Percentiles rank a stretch among this genome's conserved stretches.
phyloP scores from a whole-genome alignment of 106 monocot species.

The Allium sativum region DNA sequence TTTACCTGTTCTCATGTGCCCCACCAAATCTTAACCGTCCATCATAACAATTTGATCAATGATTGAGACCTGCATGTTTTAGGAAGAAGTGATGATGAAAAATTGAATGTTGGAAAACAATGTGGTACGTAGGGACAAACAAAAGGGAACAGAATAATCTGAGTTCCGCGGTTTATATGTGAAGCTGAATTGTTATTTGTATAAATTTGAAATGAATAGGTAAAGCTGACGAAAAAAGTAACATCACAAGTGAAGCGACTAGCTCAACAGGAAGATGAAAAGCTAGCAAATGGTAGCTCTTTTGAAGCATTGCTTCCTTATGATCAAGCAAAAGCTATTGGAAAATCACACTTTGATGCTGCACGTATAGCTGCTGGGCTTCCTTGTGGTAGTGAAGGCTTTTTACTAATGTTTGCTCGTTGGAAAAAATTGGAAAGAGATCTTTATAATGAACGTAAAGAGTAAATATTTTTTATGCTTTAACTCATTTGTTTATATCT shows the following conservation, averaged over 20 bases:
- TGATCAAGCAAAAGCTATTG: slow-evolving; percentile 90
- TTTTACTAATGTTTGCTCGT: slow-evolving; percentile 96
- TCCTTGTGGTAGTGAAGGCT: slow-evolving; percentile 95
- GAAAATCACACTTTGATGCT: slow-evolving; percentile 82
- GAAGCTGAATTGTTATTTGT: too few relatives aligned
- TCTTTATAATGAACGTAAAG: slow-evolving; percentile 89
- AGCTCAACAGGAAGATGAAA: slow-evolving; percentile 82
- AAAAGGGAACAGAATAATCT: too few relatives aligned
- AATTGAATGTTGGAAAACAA: too few relatives aligned
- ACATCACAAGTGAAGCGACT: slow-evolving; percentile 91
- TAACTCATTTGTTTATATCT: neutral
- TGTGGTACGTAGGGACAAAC: too few relatives aligned
- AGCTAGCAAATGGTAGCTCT: slow-evolving; percentile 54
- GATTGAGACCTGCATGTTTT: too few relatives aligned
- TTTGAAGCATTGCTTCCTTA: slow-evolving; percentile 59
- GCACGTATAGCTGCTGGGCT: slow-evolving; percentile 95
- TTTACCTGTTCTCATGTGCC: too few relatives aligned
- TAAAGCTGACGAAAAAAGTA: slow-evolving; percentile 68
- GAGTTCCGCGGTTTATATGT: too few relatives aligned
- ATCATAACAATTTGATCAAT: too few relatives aligned
- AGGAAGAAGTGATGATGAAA: too few relatives aligned
- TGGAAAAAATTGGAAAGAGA: slow-evolving; percentile 98
- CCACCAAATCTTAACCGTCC: too few relatives aligned
- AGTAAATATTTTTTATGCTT: slow-evolving; percentile 31
- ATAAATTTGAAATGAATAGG: slow-evolving; percentile 19